A percentile compares a stretch with the other conserved stretches of the same genome.
phyloP scores from a whole-genome alignment of 2,329 filamentous ascomycete genomes.

The Bipolaris zeicola region DNA sequence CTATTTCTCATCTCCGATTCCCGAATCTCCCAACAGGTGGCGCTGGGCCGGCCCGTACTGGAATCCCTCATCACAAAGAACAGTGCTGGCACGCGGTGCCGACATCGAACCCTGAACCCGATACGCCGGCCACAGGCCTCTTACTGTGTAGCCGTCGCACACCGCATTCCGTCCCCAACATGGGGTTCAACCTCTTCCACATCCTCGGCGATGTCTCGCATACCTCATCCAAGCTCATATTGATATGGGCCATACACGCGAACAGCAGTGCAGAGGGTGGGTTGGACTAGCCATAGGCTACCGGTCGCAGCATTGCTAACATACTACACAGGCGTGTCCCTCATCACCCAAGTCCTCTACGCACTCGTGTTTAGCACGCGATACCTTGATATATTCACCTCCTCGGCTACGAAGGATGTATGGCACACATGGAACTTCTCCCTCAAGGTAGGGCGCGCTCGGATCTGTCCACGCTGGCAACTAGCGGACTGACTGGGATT shows the following conservation, averaged over 20 bases:
- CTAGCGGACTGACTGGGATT: slow-evolving; percentile 18
- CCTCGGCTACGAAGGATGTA: slow-evolving; percentile 46
- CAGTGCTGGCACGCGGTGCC: slow-evolving; percentile 7
- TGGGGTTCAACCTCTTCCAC: slow-evolving; percentile 64
- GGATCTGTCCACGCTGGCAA: not conserved
- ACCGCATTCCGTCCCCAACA: slow-evolving; percentile 18
- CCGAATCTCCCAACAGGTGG: not conserved
- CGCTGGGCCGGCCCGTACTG: not conserved
- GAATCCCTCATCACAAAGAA: not conserved
- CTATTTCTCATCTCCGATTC: not conserved
- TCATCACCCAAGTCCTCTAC: slow-evolving; percentile 90
- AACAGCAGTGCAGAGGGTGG: slow-evolving; percentile 84
- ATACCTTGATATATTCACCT: slow-evolving; percentile 79
- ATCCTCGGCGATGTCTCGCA: slow-evolving; percentile 85
- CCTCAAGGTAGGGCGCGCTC: slow-evolving; percentile 63
- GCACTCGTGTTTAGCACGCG: slow-evolving; percentile 82
- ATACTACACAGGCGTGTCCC: slow-evolving; percentile 70
- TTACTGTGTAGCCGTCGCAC: slow-evolving; percentile 32
- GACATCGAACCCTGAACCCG: slow-evolving; percentile 2
- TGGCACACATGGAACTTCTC: slow-evolving; percentile 64
- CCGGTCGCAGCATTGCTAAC: slow-evolving; percentile 8
- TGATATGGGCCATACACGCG: slow-evolving; percentile 87
- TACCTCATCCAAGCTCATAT: slow-evolving; percentile 82
- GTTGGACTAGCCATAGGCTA: not conserved
- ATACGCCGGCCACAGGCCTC: slow-evolving; percentile 21